These are phyloP conservation scores for Epicoccum nigrum DNA, from an alignment of 2,329 filamentous ascomycete species.

Conservation along the genomic window DNA sequence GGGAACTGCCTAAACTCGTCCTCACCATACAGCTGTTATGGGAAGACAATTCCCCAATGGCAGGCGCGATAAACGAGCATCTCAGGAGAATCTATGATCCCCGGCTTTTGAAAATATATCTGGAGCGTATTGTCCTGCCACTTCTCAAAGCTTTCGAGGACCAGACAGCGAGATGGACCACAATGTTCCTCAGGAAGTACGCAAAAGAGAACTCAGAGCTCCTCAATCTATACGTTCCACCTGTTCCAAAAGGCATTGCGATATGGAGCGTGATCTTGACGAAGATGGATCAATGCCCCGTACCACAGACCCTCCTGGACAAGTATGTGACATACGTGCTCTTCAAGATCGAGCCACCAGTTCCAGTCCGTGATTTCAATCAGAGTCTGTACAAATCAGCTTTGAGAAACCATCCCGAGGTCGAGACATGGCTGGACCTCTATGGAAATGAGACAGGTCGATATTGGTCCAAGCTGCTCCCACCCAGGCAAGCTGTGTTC, in stretches of 20 bases:
- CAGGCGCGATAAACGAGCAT: slow-evolving; percentile 8
- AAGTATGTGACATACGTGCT: slow-evolving; percentile 27
- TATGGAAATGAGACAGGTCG: slow-evolving; percentile 21
- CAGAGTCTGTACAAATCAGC: slow-evolving; percentile 11
- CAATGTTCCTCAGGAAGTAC: slow-evolving; percentile 34
- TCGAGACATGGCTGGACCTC: slow-evolving; percentile 31
- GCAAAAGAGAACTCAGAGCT: background rate
- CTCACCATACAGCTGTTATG: background rate
- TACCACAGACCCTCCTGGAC: slow-evolving; percentile 32
- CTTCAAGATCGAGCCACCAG: slow-evolving; percentile 31
- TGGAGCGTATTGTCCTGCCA: slow-evolving; percentile 32
- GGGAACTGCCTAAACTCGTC: slow-evolving; percentile 6
- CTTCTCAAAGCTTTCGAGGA: slow-evolving; percentile 18
- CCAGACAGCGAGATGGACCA: slow-evolving; percentile 29
- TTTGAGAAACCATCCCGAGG: slow-evolving; percentile 8
- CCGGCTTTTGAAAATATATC: slow-evolving; percentile 8
- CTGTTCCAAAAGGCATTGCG: slow-evolving; percentile 14
- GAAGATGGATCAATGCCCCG: background rate
- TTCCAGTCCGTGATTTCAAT: slow-evolving; percentile 29
- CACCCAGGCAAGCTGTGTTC: slow-evolving; percentile 6
- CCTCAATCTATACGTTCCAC: slow-evolving; percentile 15
- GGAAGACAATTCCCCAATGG: slow-evolving; percentile 13
- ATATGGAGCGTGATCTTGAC: slow-evolving; percentile 15
- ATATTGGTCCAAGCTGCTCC: background rate
- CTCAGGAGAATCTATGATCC: background rate